These are phyloP conservation scores for Pleurotus eryngii DNA, from an alignment of 768 basidiomycete species.

Conservation along the genomic window DNA sequence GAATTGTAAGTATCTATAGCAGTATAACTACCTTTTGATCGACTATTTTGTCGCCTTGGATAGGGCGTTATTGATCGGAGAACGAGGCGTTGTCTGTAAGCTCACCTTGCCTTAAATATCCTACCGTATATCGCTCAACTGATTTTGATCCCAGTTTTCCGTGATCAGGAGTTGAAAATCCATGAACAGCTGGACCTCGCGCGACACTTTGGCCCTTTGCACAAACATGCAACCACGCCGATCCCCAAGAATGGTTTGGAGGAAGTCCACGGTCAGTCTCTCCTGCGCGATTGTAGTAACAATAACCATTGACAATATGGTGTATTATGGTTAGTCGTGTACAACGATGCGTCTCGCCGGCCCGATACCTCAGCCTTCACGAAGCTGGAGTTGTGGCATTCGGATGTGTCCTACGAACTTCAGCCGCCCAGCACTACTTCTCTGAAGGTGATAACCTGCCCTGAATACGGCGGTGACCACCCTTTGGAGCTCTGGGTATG, in stretches of 20 bases:
- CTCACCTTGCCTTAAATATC: neutral
- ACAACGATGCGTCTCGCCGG: conserved; percentile 61
- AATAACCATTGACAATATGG: conserved; percentile 7
- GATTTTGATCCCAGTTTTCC: conserved; percentile 50
- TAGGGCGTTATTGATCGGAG: conserved; percentile 71
- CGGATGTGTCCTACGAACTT: conserved; percentile 79
- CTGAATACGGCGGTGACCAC: conserved; percentile 75
- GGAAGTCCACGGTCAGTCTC: conserved; percentile 63
- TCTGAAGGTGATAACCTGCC: conserved; percentile 67
- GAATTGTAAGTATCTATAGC: conserved; percentile 55
- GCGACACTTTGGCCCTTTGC: conserved; percentile 69
- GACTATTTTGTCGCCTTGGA: conserved; percentile 3
- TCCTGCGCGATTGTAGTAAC: neutral
- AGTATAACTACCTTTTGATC: too few species aligned
- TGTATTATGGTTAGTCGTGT: conserved; percentile 49
- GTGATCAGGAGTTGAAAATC: conserved; percentile 68
- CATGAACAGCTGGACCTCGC: conserved; percentile 71
- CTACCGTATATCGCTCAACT: neutral
- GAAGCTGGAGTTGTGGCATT: conserved; percentile 77
- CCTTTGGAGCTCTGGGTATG: conserved; percentile 75
- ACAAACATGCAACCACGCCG: conserved; percentile 82
- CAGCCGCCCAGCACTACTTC: conserved; percentile 82
- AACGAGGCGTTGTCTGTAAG: conserved; percentile 75
- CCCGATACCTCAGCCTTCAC: conserved; percentile 65
- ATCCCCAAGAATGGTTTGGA: conserved; percentile 72